Evolutionary conservation across 495 filamentous ascomycete species (phyloP).

Genomic region (Hypoxylon lenormandii): DNA sequence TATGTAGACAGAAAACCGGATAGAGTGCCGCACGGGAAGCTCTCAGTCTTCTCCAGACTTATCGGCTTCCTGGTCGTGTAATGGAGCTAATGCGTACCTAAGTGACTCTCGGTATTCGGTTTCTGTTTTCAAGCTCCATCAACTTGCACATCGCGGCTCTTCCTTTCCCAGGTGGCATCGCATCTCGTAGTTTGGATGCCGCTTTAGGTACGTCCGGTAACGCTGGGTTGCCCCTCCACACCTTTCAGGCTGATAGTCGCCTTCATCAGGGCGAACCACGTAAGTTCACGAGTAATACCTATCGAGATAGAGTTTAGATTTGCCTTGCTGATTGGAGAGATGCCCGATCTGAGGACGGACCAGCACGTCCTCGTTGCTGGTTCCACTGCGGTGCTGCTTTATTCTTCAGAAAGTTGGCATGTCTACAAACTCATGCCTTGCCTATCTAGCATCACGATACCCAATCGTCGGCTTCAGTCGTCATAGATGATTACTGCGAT

Average conservation of each 20-base stretch:
- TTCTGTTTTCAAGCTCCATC: constrained; percentile 22
- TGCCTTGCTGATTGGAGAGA: constrained; percentile 37
- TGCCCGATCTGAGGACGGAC: constrained; percentile 25
- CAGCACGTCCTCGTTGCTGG: constrained; percentile 31
- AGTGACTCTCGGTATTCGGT: constrained; percentile 42
- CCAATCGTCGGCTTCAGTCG: constrained; percentile 34
- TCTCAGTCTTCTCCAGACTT: constrained; percentile 19
- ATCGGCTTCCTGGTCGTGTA: constrained; percentile 6
- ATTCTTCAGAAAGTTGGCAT: constrained; percentile 21
- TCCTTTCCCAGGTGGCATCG: constrained; percentile 42
- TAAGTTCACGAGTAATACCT: constrained; percentile 28
- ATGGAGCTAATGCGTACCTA: constrained; percentile 34
- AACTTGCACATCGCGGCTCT: constrained; percentile 43
- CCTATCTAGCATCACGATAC: constrained; percentile 42
- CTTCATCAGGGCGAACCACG: constrained; percentile 39
- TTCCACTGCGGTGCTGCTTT: constrained; percentile 42
- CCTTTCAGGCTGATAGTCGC: constrained; percentile 38
- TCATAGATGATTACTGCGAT: constrained; percentile 35
- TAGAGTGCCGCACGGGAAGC: constrained; percentile 1
- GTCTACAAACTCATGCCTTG: constrained; percentile 36
- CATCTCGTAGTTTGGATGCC: constrained; percentile 46
- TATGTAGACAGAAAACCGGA: background rate
- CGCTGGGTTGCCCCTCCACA: constrained; percentile 47
- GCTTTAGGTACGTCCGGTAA: constrained; percentile 48
- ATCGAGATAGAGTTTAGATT: constrained; percentile 35